A percentile compares a stretch with the other conserved stretches of the same genome.
phyloP scores from a whole-genome alignment of 768 basidiomycete genomes.

The Tylopilus sp. region DNA sequence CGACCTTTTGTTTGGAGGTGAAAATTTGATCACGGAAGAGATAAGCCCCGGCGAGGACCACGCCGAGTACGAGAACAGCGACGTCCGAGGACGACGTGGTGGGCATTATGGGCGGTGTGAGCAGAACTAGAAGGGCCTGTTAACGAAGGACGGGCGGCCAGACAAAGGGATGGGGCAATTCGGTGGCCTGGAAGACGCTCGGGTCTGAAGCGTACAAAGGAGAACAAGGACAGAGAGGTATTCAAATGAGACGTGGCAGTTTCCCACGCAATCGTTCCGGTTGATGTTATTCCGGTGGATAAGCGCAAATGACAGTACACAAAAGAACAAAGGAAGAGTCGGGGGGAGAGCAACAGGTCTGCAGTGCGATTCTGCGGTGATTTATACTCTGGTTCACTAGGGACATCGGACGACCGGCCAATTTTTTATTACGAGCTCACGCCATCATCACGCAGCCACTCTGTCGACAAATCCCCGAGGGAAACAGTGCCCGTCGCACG shows the following conservation, averaged over 20 bases:
- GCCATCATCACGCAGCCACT: background rate
- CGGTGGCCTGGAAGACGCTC: background rate
- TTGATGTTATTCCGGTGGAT: constrained; percentile 18
- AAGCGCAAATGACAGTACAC: background rate
- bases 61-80: constrained; percentile 67
- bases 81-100: constrained; percentile 67
- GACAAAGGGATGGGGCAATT: background rate
- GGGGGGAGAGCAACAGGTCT: no score
- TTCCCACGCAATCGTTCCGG: constrained; percentile 34
- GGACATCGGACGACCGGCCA: background rate
- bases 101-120: constrained; percentile 43
- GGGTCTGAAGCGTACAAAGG: background rate
- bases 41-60: constrained; percentile 72
- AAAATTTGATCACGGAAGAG: constrained; percentile 84
- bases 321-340: no score
- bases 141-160: background rate
- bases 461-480: background rate
- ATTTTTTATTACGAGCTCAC: background rate
- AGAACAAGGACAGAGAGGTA: constrained; percentile 16
- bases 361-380: background rate
- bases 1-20: constrained; percentile 57
- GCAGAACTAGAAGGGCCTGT: background rate
- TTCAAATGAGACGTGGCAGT: constrained; percentile 37
- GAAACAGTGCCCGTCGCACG: background rate
- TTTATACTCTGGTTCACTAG: background rate